A percentile compares a stretch with the other conserved stretches of the same genome.
phyloP scores from a whole-genome alignment of 371 early-diverging fungal species.

The Saksenaea oblongispora region DNA sequence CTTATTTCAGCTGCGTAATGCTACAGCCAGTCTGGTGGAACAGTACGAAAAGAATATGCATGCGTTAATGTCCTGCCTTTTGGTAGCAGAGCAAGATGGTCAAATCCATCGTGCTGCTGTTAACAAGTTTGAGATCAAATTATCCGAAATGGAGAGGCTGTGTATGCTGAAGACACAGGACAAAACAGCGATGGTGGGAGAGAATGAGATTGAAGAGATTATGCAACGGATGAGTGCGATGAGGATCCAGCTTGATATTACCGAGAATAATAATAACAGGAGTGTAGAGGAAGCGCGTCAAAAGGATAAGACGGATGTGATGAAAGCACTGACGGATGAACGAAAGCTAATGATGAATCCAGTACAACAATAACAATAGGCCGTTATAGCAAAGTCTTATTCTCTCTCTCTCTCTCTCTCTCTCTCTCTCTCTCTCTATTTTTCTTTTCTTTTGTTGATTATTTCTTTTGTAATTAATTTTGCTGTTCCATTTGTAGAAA shows the following conservation, averaged over 20 bases:
- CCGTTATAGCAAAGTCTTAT: no score
- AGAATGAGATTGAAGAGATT: conserved; percentile 20
- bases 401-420: no score
- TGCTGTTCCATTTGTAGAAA: no score
- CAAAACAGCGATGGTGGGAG: background rate
- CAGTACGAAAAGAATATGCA: conserved; percentile 17
- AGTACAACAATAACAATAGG: background rate
- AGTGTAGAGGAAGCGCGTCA: background rate
- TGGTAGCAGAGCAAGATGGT: conserved; percentile 17
- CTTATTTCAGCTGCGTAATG: background rate
- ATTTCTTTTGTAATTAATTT: background rate
- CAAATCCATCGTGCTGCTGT: conserved; percentile 22
- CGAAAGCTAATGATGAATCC: background rate
- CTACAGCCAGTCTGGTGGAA: background rate
- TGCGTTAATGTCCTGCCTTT: conserved; percentile 6
- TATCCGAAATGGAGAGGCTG: conserved; percentile 28
- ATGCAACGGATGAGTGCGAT: conserved; percentile 26
- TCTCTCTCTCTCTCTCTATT: no score
- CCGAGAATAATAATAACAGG: background rate
- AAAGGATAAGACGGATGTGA: background rate
- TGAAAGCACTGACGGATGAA: background rate
- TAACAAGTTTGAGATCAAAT: conserved; percentile 23
- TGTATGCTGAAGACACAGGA: conserved; percentile 10
- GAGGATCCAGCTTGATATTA: conserved; percentile 17
- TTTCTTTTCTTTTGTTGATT: no score